A percentile compares a stretch with the other conserved stretches of the same genome.
Evolutionary conservation across 257 asterid genomes (phyloP).

Genomic region (Cruciata laevipes): DNA sequence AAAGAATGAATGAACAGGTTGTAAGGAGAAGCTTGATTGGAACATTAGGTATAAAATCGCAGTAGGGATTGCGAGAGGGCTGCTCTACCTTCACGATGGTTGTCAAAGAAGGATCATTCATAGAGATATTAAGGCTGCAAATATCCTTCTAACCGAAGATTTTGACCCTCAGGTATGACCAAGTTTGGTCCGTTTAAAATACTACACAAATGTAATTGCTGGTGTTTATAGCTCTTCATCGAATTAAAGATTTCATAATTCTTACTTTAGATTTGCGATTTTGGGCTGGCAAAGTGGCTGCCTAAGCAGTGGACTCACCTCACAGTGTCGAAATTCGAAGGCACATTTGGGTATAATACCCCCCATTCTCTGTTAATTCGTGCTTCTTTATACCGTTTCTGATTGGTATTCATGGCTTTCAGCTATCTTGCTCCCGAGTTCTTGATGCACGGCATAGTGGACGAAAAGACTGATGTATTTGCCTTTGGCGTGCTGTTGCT

Average conservation of each 20-base stretch:
- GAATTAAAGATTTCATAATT: neutral
- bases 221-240: neutral
- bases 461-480: slow-evolving; percentile 80
- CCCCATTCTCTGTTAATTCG: neutral
- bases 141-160: slow-evolving; percentile 75
- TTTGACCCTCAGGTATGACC: slow-evolving; percentile 78
- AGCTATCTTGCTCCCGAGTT: slow-evolving; percentile 93
- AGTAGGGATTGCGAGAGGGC: slow-evolving; percentile 71
- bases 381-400: neutral
- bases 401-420: slow-evolving; percentile 12
- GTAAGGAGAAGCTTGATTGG: slow-evolving; percentile 70
- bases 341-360: slow-evolving; percentile 34
- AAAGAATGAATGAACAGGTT: slow-evolving; percentile 29
- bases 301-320: slow-evolving; percentile 39
- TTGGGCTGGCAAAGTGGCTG: slow-evolving; percentile 40
- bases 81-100: slow-evolving; percentile 85
- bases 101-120: slow-evolving; percentile 92
- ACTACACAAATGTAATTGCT: neutral
- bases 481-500: slow-evolving; percentile 80
- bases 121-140: slow-evolving; percentile 91
- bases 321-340: slow-evolving; percentile 32
- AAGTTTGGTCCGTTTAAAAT: neutral
- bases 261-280: slow-evolving; percentile 32
- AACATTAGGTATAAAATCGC: slow-evolving; percentile 67
- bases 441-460: slow-evolving; percentile 93